A percentile compares a stretch with the other conserved stretches of the same genome.
These are phyloP conservation scores for Atractiella rhizophila DNA, from an alignment of 768 basidiomycete species.

Conservation along the genomic window DNA sequence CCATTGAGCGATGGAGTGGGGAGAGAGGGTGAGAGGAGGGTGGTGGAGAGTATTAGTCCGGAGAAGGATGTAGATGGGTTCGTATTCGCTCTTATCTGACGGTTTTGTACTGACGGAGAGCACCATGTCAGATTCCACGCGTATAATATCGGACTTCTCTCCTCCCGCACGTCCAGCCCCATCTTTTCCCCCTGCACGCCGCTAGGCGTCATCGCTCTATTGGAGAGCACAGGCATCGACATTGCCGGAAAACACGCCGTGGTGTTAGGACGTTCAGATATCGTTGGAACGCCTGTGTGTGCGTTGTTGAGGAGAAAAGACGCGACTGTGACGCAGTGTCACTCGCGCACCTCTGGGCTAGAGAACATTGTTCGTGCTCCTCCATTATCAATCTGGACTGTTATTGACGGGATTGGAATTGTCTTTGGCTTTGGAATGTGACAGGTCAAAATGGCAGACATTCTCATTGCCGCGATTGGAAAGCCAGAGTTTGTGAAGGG, in stretches of 20 bases:
- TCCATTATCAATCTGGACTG: not conserved
- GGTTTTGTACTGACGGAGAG: not conserved
- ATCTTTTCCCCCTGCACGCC: constrained; percentile 90
- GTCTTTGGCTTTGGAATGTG: constrained; percentile 3
- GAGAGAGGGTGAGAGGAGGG: constrained; percentile 54
- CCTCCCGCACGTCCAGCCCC: constrained; percentile 66
- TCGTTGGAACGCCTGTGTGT: constrained; percentile 85
- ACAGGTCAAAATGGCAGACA: constrained; percentile 63
- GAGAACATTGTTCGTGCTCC: constrained; percentile 38
- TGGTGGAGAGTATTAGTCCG: constrained; percentile 83
- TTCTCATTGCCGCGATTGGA: constrained; percentile 90
- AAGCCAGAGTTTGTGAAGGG: constrained; percentile 72
- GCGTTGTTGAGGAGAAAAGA: constrained; percentile 69
- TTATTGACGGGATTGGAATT: not conserved
- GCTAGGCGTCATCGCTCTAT: constrained; percentile 63
- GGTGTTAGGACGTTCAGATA: constrained; percentile 87
- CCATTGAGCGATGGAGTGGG: constrained; percentile 65
- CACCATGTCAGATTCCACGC: constrained; percentile 85
- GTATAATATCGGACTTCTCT: constrained; percentile 86
- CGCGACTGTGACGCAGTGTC: constrained; percentile 94
- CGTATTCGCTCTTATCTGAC: constrained; percentile 11
- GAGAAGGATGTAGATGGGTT: constrained; percentile 95
- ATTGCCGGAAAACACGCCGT: constrained; percentile 60
- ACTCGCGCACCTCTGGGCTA: constrained; percentile 64
- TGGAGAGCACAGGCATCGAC: constrained; percentile 58